phyloP scores from a whole-genome alignment of 73 alveolate species.

The Paraurostyla sp. region DNA sequence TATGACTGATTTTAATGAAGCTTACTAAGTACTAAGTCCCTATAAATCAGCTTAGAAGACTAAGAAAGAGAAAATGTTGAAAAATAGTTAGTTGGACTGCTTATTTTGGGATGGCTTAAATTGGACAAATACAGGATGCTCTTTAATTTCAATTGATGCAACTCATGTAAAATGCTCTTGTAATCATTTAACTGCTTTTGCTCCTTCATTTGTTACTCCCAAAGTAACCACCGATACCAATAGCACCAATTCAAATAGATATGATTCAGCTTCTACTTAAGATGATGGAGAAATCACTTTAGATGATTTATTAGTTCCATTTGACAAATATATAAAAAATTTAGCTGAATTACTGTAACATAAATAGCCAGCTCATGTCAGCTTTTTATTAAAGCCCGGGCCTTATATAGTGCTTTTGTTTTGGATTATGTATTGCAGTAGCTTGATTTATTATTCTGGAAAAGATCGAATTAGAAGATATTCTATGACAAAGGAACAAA shows the following conservation, averaged over 20 bases:
- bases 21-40: constrained; percentile 8
- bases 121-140: neutral
- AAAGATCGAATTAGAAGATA: constrained; percentile 13
- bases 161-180: constrained; percentile 42
- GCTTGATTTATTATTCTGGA: constrained; percentile 47
- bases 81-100: neutral
- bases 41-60: constrained; percentile 13
- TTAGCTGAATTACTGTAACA: constrained; percentile 14
- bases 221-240: too few species aligned
- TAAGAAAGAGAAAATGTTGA: constrained; percentile 13
- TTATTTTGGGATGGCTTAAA: constrained; percentile 3
- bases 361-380: neutral
- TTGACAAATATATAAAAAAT: neutral
- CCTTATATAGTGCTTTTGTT: neutral
- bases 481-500: constrained; percentile 39
- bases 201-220: neutral
- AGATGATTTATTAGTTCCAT: constrained; percentile 2
- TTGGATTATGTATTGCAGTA: constrained; percentile 43
- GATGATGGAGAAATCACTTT: neutral
- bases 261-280: neutral
- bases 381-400: constrained; percentile 32
- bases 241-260: neutral
- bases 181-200: constrained; percentile 25
- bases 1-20: constrained; percentile 2
- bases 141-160: neutral